Evolutionary conservation across 1,284 basidiomycete genomes (phyloP).

Genomic region (Rugosomyces carneus): DNA sequence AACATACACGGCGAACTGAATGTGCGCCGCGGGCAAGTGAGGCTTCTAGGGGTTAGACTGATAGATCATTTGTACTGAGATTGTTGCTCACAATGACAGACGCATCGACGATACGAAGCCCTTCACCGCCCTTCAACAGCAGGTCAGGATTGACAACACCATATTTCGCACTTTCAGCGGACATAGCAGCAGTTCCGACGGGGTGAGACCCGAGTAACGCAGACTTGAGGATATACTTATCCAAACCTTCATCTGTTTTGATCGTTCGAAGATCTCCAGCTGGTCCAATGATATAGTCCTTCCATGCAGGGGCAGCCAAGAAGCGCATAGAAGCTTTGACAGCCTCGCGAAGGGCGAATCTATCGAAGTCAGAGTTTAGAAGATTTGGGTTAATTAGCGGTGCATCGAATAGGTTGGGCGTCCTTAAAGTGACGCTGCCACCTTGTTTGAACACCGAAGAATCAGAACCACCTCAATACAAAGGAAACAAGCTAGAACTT

Average conservation of each 20-base stretch:
- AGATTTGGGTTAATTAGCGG: conserved; percentile 30
- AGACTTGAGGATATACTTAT: conserved; percentile 16
- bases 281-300: conserved; percentile 23
- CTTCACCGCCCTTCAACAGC: conserved; percentile 24
- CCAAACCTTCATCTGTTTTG: conserved; percentile 21
- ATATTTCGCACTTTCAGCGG: conserved; percentile 12
- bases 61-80: too few species aligned
- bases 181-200: conserved; percentile 25
- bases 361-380: conserved; percentile 26
- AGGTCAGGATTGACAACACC: conserved; percentile 47
- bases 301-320: conserved; percentile 24
- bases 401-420: conserved; percentile 14
- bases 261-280: conserved; percentile 6
- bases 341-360: conserved; percentile 22
- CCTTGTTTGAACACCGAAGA: background rate
- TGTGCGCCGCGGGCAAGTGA: conserved; percentile 24
- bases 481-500: background rate
- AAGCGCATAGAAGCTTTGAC: conserved; percentile 23
- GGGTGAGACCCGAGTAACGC: conserved; percentile 19
- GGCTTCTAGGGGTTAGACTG: conserved; percentile 19
- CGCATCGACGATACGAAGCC: conserved; percentile 32
- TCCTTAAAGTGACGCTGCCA: conserved; percentile 4
- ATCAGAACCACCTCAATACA: background rate
- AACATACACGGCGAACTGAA: conserved; percentile 29
- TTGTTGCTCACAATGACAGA: conserved; percentile 24